Conservation (phyloP, 495 filamentous ascomycete genomes). For the Ramalina intermedia region DNA sequence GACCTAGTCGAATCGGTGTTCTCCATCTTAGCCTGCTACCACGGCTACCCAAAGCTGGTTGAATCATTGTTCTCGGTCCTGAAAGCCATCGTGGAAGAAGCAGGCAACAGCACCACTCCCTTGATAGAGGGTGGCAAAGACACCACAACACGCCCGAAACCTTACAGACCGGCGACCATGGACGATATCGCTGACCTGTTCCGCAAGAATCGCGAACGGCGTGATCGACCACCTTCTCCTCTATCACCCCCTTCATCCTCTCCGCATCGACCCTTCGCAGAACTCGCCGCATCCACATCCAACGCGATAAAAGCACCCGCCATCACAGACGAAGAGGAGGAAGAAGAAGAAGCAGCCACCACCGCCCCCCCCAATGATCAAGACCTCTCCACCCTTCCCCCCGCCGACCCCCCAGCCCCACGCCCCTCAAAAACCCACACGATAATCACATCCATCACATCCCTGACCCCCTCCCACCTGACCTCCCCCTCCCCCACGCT, state of each 20-base stretch:
- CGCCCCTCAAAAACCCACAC: constrained; percentile 37
- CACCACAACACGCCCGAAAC: constrained; percentile 26
- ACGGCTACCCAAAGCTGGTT: constrained; percentile 80
- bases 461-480: constrained; percentile 69
- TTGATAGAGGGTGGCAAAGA: constrained; percentile 29
- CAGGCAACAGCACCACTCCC: constrained; percentile 44
- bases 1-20: constrained; percentile 85
- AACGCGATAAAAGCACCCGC: neutral
- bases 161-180: constrained; percentile 25
- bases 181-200: constrained; percentile 20
- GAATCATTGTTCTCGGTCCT: constrained; percentile 75
- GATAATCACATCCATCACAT: constrained; percentile 52
- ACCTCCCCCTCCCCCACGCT: constrained; percentile 66
- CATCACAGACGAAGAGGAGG: neutral
- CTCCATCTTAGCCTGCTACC: constrained; percentile 76
- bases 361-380: constrained; percentile 16
- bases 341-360: neutral
- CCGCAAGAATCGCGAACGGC: neutral
- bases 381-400: neutral
- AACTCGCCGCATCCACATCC: constrained; percentile 18
- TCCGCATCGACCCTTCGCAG: neutral
- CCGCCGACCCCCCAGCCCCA: constrained; percentile 30
- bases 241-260: neutral
- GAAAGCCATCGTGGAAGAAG: constrained; percentile 66
- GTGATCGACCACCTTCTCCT: neutral